Base-by-base conservation (phyloP, 345 rosid species). In the Eutrema japonicum region DNA sequence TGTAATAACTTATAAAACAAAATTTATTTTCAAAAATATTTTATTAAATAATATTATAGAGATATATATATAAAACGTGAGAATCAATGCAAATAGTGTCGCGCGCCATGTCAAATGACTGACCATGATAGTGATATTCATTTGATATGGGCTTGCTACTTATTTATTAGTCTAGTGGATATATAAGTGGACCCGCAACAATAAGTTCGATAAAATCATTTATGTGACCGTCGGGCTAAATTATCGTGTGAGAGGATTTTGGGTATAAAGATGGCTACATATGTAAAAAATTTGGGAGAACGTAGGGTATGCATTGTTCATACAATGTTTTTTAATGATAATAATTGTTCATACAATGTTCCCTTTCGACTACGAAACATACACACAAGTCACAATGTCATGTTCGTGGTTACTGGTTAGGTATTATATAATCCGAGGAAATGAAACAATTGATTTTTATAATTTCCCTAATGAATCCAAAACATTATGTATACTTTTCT, bases 391-490 rank as follows among this genome's bases (percentile, higher is more conserved):
- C 59, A 62, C 75, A 61, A 51, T 13, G 76, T 42, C 69, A 72
- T 72, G 76, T 72, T 72, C 76, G 11, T 62, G 2, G 69, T 72
- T 51, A 72, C 8, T 62, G 3, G 69, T 72, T 51, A 72, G 62
- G 37, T 62, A 32, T 32, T 48, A 30, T n/a, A 71, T 62, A 41
- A 61, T 51, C 68, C 45, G 43, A 71, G 60, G 62, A 72, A 40
- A 22, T 51, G 35, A 57, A 27, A 47, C 49, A 36, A 8, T 29
- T 42, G 12, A 6, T 9, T 35, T 46, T 35, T 3, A 5, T 45
- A 36, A 7, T 7, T 48, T 2, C 40, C 10, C 30, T 36, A 48
- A 10, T 70, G 57, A 16, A 27, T 58, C 74, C 74, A 70, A 59
- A 70, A 70, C 12, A 22, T 48, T 48, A 26, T 37, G 38, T 37